phyloP scores from a whole-genome alignment of 2,329 filamentous ascomycete genomes.

The Penicillium aurantiogriseum region DNA sequence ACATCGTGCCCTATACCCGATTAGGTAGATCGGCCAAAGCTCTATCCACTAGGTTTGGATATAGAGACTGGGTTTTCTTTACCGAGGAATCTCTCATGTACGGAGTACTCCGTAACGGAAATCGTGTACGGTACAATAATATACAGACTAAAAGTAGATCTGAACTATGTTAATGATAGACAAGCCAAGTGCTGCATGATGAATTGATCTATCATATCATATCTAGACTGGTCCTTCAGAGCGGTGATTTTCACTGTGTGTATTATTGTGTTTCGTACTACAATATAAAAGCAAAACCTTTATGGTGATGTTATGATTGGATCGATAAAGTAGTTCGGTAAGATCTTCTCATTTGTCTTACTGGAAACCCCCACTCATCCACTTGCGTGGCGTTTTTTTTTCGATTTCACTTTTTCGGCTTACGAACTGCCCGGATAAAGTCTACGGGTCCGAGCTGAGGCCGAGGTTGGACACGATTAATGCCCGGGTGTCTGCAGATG shows the following conservation, averaged over 20 bases:
- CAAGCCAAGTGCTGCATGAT: neutral
- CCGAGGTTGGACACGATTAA: neutral
- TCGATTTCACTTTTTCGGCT: neutral
- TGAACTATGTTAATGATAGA: neutral
- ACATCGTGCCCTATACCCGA: constrained; percentile 2
- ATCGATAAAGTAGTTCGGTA: neutral
- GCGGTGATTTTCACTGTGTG: constrained; percentile 1
- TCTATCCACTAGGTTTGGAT: neutral
- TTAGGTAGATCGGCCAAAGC: constrained; percentile 3
- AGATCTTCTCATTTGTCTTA: neutral
- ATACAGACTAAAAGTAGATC: neutral
- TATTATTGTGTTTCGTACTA: neutral
- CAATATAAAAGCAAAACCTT: neutral
- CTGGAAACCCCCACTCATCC: neutral
- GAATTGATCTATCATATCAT: constrained; percentile 2
- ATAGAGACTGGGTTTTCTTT: neutral
- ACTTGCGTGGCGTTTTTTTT: neutral
- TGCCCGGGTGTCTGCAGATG: no score
- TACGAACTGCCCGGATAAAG: neutral
- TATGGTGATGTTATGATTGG: constrained; percentile 1
- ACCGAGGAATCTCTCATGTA: neutral
- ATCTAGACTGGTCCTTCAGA: neutral
- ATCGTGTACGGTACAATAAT: no score
- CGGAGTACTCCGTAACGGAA: neutral
- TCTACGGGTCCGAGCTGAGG: neutral